Evolutionary conservation across 371 early-diverging fungal genomes (phyloP), one percentile per base, ranked within the genome.

Genomic region (Smittium mucronatum): DNA sequence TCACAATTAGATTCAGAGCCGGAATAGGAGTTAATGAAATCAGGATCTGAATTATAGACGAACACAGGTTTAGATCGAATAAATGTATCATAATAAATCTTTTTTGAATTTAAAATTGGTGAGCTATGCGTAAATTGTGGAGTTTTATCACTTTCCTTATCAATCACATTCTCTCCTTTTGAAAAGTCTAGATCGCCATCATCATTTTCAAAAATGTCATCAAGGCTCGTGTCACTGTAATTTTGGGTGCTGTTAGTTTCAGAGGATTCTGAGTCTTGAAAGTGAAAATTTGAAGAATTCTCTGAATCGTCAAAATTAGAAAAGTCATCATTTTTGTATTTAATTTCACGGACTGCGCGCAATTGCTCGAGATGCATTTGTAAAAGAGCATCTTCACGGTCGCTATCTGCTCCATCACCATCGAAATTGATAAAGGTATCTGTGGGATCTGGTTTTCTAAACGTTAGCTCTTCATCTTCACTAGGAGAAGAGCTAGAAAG

Each of bases 291-390:
- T 47, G 47, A 47, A 11, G 21, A 47, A 47, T 21, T 47, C 21
- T 47, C 47, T 11, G 47, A 47, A 47, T 47, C 47, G 47, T 47
- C 47, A 47, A 47, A 47, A 47, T 47, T 47, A 21, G 47, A 47
- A 21, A 47, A 5, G 5, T 21, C 47, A 21, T 47, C 47, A 11
- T 47, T 5, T 5, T 5, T 47, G 47, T 47, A 47, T 36, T 74
- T 69, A 61, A 76, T 71, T 21, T 70, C 73, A 69, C 73, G 77
- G 30, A 78, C 77, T 1, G 78, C 78, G 25, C 70, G 75, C 33
- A 78, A 68, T 74, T 78, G 78, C 17, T 77, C 78, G 65, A 78
- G 36, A 36, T 78, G 78, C 78, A 78, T 71, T 34, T 70, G 59
- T 25, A 78, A 67, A 65, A 78, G 61, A 11, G 77, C 77, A 21